phyloP scores from a whole-genome alignment of 768 basidiomycete genomes.

The Boletus subcaerulescens region DNA sequence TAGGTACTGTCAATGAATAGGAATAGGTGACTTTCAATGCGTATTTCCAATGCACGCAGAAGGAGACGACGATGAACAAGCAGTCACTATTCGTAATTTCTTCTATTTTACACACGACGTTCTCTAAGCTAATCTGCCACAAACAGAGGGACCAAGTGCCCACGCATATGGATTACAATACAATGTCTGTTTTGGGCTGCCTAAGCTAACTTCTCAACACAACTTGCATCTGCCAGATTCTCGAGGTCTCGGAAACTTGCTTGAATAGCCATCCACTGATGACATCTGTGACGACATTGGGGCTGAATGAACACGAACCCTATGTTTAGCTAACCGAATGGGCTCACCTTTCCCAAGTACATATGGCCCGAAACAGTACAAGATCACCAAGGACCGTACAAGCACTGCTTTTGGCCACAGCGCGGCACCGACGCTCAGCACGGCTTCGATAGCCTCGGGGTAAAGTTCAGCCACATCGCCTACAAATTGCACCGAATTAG shows the following conservation, averaged over 20 bases:
- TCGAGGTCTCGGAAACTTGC: not conserved
- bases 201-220: not conserved
- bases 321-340: not conserved
- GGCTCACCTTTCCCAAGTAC: constrained; percentile 10
- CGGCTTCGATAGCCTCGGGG: constrained; percentile 8
- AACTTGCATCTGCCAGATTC: not conserved
- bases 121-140: too few relatives aligned
- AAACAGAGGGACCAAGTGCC: too few relatives aligned
- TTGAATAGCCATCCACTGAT: constrained; percentile 9
- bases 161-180: not conserved
- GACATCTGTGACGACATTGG: constrained; percentile 4
- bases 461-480: constrained; percentile 17
- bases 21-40: too few relatives aligned
- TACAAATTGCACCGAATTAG: not conserved
- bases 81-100: not conserved
- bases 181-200: not conserved
- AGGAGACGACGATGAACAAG: not conserved
- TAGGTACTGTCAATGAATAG: constrained; percentile 28
- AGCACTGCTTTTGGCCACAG: constrained; percentile 9
- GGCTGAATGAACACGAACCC: not conserved
- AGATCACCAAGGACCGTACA: constrained; percentile 11
- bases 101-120: not conserved
- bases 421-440: constrained; percentile 7
- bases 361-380: constrained; percentile 16
- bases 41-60: too few relatives aligned